Evolutionary conservation across 2,329 filamentous ascomycete genomes (phyloP), one percentile per base, ranked within the genome.

Genomic region (Neophaeococcomyces mojaviensis): DNA sequence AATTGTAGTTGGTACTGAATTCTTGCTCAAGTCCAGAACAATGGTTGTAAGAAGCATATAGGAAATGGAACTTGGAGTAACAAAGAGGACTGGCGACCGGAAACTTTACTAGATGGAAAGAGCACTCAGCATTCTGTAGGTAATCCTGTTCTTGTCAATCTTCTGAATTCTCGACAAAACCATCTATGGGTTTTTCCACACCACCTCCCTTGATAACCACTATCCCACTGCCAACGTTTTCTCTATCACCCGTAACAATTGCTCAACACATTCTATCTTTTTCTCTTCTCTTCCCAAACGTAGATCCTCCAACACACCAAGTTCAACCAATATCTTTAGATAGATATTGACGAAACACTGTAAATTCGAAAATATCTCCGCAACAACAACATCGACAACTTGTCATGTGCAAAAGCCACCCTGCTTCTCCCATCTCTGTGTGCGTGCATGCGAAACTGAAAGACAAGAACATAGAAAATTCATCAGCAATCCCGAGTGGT

Each of bases 401-500:
- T 39, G 15, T 24, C 10, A 7, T 26, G 13, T 28, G 20, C 22
- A 20, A 39, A 39, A 15, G 37, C 37, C 16, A 39, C 12, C 37
- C 6, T 24, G 3, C 26, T 24, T 28, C 15, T 39, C 13, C 13
- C 37, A 28, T 13, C 37, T 19, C 32, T 19, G 8, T 15, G 13
- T 15, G 22, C 20, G 22, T 33, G 31, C 30, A 26, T 24, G 41
- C 31, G 41, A 44, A 44, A 37, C 10, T 33, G 41, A 44, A 44
- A 24, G 33, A 44, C 41, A 37, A 36, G 32, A 36, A 44, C 41
- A 44, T 36, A 44, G 28, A 13, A 37, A 37, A 44, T 28, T 44
- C 41, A 44, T 44, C 41, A 44, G 41, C 41, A 44, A 37, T 44
- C 41, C 41, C 33, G 41, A 37, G 37, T 28, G 32, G 20, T 13